Percentiles rank a stretch among this genome's conserved stretches.
These are phyloP conservation scores for Cicer cuneatum DNA, from an alignment of 306 rosid genomes.

Conservation along the genomic window DNA sequence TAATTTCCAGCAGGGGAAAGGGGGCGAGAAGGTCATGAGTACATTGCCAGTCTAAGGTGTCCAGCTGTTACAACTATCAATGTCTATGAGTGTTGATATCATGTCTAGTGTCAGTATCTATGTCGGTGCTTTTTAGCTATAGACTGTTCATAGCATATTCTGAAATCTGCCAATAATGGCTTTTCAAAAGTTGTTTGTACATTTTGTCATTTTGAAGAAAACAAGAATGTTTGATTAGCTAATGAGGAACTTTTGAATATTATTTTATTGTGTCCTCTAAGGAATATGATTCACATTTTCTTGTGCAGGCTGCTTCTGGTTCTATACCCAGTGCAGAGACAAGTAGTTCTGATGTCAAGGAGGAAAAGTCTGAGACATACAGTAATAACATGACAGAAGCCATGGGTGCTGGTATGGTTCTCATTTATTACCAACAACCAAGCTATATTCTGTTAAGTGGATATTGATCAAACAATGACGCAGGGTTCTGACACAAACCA, in stretches of 20 bases:
- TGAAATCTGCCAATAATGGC: slow-evolving; percentile 13
- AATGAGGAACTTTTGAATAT: slow-evolving; percentile 14
- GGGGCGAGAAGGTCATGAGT: too few species aligned
- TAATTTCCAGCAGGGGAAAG: too few species aligned
- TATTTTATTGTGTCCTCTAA: slow-evolving; percentile 1
- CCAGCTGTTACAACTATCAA: too few species aligned
- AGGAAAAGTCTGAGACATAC: slow-evolving; percentile 77
- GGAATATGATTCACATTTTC: slow-evolving; percentile 31
- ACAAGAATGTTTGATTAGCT: slow-evolving; percentile 17
- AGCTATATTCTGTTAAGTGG: background rate
- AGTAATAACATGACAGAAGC: slow-evolving; percentile 88
- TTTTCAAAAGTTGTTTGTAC: background rate
- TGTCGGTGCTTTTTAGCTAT: too few species aligned
- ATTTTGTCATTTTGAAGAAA: background rate
- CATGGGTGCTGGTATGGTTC: slow-evolving; percentile 89
- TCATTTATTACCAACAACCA: slow-evolving; percentile 6
- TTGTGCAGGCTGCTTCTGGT: slow-evolving; percentile 74
- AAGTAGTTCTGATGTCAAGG: slow-evolving; percentile 57
- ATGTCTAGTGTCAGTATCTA: too few species aligned
- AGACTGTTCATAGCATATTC: slow-evolving; percentile 34
- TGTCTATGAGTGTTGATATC: too few species aligned
- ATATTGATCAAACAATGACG: slow-evolving; percentile 4
- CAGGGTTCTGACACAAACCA: background rate
- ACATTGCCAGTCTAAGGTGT: too few species aligned
- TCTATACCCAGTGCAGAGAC: slow-evolving; percentile 68